A percentile compares a stretch with the other conserved stretches of the same genome.
phyloP scores from a whole-genome alignment of 306 rosid genomes.

The Glycine soja region DNA sequence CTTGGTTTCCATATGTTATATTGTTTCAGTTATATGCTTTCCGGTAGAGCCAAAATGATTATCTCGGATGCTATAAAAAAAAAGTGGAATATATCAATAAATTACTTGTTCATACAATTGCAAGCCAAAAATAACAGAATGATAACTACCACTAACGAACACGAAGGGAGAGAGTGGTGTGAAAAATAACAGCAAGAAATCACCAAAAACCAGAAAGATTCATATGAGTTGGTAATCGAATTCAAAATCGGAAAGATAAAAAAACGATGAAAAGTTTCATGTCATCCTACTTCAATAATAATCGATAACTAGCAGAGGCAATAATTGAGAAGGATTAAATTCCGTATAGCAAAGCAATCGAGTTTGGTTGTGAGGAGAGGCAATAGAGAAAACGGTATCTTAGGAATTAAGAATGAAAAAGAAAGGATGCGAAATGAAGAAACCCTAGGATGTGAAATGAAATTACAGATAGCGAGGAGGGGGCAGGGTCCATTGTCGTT shows the following conservation, averaged over 20 bases:
- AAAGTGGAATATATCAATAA: too few species aligned
- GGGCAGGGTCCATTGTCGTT: slow-evolving; percentile 99
- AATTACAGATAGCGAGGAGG: slow-evolving; percentile 95
- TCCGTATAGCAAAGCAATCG: slow-evolving; percentile 23
- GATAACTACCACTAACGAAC: slow-evolving; percentile 1
- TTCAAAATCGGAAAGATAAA: slow-evolving; percentile 2
- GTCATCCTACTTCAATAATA: slow-evolving; percentile 10
- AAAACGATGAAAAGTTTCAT: background rate
- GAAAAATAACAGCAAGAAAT: background rate
- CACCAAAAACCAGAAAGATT: background rate
- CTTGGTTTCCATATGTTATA: background rate
- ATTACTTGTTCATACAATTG: background rate
- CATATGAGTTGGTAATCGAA: background rate
- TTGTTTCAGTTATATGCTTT: background rate
- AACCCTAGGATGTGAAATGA: slow-evolving; percentile 49
- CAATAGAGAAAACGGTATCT: background rate
- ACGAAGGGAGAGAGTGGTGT: background rate
- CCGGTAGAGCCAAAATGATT: too few species aligned
- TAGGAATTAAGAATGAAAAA: background rate
- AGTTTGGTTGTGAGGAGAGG: background rate
- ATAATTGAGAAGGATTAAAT: background rate
- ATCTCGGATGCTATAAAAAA: too few species aligned
- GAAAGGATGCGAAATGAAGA: slow-evolving; percentile 19
- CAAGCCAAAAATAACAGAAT: slow-evolving; percentile 12
- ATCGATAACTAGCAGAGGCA: background rate